A percentile compares a stretch with the other conserved stretches of the same genome.
These are phyloP conservation scores for Pythium folliculosum DNA, from an alignment of 352 stramenopile genomes.

Conservation along the genomic window DNA sequence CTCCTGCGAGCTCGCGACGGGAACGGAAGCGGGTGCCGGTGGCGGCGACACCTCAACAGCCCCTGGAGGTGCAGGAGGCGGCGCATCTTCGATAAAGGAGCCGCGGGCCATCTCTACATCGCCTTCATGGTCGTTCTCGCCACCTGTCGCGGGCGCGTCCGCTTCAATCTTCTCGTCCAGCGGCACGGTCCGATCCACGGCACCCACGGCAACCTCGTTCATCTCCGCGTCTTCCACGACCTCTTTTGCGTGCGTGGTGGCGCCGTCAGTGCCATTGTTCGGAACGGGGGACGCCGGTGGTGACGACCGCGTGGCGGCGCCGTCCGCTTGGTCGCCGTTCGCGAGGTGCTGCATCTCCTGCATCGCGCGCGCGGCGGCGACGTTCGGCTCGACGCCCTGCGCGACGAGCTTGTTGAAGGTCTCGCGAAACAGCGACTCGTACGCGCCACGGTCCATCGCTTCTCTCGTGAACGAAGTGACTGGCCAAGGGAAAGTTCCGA, in stretches of 20 bases:
- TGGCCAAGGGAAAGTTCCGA: background rate
- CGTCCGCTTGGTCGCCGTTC: background rate
- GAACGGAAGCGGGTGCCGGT: constrained; percentile 8
- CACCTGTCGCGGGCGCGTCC: background rate
- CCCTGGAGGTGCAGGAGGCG: background rate
- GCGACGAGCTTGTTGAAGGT: constrained; percentile 53
- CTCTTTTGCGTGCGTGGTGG: background rate
- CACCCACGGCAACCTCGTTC: constrained; percentile 18
- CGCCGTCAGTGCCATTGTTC: background rate
- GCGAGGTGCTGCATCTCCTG: constrained; percentile 48
- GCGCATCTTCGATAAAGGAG: constrained; percentile 26
- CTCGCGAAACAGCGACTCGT: constrained; percentile 46
- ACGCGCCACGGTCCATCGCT: constrained; percentile 25
- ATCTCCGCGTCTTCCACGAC: constrained; percentile 14
- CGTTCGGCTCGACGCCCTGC: constrained; percentile 56
- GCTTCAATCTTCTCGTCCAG: constrained; percentile 17
- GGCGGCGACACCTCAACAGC: background rate
- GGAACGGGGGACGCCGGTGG: background rate
- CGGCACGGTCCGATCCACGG: background rate
- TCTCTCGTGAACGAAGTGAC: background rate
- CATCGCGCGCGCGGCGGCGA: constrained; percentile 57
- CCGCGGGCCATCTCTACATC: constrained; percentile 57
- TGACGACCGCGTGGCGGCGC: background rate
- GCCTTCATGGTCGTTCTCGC: constrained; percentile 11
- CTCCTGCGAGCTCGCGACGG: background rate